Evolutionary conservation across 331 rosid genomes (phyloP), one percentile per base, ranked within the genome.

Genomic region (Phaseolus coccineus): DNA sequence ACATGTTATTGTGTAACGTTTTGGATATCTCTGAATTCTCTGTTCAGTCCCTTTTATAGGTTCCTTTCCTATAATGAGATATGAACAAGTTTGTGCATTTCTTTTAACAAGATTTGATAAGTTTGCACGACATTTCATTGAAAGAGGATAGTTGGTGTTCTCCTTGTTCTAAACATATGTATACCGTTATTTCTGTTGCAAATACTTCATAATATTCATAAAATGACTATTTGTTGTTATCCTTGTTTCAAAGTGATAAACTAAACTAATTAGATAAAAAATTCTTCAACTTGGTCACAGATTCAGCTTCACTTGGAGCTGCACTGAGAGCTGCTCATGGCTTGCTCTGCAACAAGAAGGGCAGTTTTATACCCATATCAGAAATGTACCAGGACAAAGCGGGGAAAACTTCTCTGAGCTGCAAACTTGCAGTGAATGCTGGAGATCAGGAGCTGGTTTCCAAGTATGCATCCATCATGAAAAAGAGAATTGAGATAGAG

Each of bases 251-350:
- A 19, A 39, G 74, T 44, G 74, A 53, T 77, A 4, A 42, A 77
- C 14, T 27, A 40, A 67, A 30, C 75, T 58, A 61, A 78, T 53
- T 10, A 81, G 31, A 46, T 16, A 13, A 71, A 24, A 46, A 63
- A 19, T 8, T 80, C 40, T 74, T 71, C 37, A 47, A 19, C 40
- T 14, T 51, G 47, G 35, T 70, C 40, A 74, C 89, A 96, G 99
- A 96, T 93, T 93, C 99, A 5, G 98, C 99, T 59, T 96, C 97
- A 3, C 89, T 93, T 10, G 99, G 99, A 86, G 99, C 94, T 69
- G 98, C 99, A 3, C 55, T 93, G 87, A 91, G 99, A 83, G 99
- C 97, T 33, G 97, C 98, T 13, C 99, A 96, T 83, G 99, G 99
- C 9, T 96, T 94, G 97, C 76, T 90, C 1, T 96, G 99, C 91